A percentile compares a stretch with the other conserved stretches of the same genome.
phyloP scores from a whole-genome alignment of 2,329 filamentous ascomycete species.

The Cladosporium sp. region DNA sequence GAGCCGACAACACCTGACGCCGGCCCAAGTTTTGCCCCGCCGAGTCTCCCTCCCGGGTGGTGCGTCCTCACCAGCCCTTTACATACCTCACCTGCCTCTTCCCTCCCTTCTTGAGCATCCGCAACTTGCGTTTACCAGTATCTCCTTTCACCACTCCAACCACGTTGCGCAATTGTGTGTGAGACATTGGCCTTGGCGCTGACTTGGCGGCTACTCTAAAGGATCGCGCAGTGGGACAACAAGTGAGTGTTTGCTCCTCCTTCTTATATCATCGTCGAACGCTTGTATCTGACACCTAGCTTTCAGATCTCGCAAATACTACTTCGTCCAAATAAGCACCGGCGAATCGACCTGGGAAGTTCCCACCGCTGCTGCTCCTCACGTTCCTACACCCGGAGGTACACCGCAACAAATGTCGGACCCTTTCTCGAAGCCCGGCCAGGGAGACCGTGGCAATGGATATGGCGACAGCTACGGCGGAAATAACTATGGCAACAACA shows the following conservation, averaged over 20 bases:
- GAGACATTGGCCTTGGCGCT: conserved; percentile 27
- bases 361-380: conserved; percentile 35
- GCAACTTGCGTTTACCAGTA: conserved; percentile 6
- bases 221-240: conserved; percentile 39
- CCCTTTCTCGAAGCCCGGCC: conserved; percentile 30
- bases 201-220: conserved; percentile 28
- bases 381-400: conserved; percentile 34
- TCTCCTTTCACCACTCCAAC: conserved; percentile 13
- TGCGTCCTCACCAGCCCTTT: conserved; percentile 23
- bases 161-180: conserved; percentile 8
- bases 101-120: conserved; percentile 8
- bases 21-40: conserved; percentile 35
- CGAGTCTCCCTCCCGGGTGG: conserved; percentile 37
- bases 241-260: conserved; percentile 28
- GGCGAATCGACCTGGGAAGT: conserved; percentile 38
- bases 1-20: conserved; percentile 33
- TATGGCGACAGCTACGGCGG: conserved; percentile 1
- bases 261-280: neutral
- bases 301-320: conserved; percentile 36
- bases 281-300: conserved; percentile 16
- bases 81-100: conserved; percentile 14
- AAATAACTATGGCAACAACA: neutral
- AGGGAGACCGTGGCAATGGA: conserved; percentile 15
- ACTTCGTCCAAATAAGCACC: conserved; percentile 39
- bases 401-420: conserved; percentile 33